Evolutionary conservation across 768 basidiomycete species (phyloP).

Genomic region (Mycena rosella): DNA sequence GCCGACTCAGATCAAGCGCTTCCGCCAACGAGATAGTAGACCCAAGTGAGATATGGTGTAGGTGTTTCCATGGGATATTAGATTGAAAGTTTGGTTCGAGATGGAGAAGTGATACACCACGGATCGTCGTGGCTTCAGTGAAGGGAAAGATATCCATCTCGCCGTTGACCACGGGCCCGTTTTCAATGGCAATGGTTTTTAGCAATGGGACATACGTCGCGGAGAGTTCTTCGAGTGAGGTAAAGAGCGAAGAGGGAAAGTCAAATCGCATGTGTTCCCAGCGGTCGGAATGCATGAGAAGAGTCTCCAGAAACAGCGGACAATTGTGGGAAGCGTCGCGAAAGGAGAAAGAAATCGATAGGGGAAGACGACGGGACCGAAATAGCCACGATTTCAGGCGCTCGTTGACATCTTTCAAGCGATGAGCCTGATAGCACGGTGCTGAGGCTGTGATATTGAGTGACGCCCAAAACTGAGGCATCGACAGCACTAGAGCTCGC

Average conservation of each 20-base stretch:
- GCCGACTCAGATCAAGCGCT: background rate
- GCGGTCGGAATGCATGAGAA: background rate
- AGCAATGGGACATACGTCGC: background rate
- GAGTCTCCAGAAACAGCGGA: background rate
- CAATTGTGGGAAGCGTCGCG: too few relatives aligned
- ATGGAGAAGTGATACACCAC: background rate
- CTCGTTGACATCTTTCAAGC: too few relatives aligned
- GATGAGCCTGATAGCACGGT: too few relatives aligned
- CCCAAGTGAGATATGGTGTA: background rate
- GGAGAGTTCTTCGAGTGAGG: background rate
- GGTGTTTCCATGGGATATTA: background rate
- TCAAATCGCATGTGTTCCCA: background rate
- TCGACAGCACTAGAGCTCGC: background rate
- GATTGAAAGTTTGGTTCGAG: background rate
- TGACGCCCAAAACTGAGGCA: slow-evolving; percentile 8
- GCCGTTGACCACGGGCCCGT: too few relatives aligned
- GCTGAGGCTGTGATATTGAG: background rate
- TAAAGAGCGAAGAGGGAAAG: background rate
- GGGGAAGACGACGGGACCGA: background rate
- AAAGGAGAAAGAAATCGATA: background rate
- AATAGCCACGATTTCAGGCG: background rate
- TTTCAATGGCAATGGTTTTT: background rate
- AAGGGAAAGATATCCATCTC: background rate
- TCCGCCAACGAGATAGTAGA: too few relatives aligned
- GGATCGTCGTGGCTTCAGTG: background rate